Conservation (phyloP, 208 protist genomes). For the Crithidia fasciculata region DNA sequence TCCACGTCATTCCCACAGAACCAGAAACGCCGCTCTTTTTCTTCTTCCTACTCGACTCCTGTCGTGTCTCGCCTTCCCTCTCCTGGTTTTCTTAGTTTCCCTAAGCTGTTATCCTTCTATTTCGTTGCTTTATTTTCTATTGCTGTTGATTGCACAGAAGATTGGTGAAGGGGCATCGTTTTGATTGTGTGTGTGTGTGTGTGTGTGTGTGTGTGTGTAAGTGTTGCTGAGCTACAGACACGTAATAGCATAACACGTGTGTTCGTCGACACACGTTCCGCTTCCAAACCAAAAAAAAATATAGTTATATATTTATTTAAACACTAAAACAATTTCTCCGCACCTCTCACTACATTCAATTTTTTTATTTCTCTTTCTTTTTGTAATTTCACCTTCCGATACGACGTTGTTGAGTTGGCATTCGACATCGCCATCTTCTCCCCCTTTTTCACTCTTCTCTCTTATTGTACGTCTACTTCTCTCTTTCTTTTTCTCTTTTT, state of each 20-base stretch:
- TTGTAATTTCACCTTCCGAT: neutral
- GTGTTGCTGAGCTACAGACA: neutral
- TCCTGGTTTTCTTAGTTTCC: no score
- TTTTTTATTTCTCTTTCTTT: neutral
- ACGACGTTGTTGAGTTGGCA: neutral
- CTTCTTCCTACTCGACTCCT: no score
- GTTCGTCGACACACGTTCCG: constrained; percentile 8
- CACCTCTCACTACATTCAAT: neutral
- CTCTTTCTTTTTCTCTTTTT: constrained; percentile 13
- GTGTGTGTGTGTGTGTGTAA: neutral
- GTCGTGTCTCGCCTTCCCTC: no score
- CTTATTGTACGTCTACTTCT: constrained; percentile 8
- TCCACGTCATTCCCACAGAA: no score
- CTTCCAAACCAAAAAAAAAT: neutral
- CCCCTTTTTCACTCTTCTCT: constrained; percentile 1
- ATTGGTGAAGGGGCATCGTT: no score
- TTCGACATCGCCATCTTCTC: neutral
- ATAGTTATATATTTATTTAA: no score
- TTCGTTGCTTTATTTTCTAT: no score
- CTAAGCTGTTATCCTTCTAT: no score
- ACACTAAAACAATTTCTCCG: no score
- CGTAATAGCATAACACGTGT: neutral
- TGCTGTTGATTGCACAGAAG: no score
- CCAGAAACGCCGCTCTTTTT: no score
- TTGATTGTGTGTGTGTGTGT: constrained; percentile 6